These are phyloP conservation scores for Groenewaldozyma tartarivorans DNA, from an alignment of 805 yeast genomes.

Conservation along the genomic window DNA sequence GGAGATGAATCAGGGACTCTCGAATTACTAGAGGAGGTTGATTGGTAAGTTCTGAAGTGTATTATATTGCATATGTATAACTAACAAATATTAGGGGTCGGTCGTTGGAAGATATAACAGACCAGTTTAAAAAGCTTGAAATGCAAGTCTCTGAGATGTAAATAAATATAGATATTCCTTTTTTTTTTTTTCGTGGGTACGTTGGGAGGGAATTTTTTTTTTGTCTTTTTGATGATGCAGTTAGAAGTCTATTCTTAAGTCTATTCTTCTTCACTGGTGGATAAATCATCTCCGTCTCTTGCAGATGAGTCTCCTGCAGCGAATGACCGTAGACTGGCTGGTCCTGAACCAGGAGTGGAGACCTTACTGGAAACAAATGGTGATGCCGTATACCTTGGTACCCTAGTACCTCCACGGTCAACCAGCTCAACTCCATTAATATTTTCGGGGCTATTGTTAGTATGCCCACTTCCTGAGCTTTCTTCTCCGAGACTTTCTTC, in stretches of 20 bases:
- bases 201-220: too few relatives aligned
- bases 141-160: too few relatives aligned
- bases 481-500: constrained; percentile 20
- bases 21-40: constrained; percentile 3
- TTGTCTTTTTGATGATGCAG: too few relatives aligned
- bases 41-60: too few relatives aligned
- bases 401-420: constrained; percentile 13
- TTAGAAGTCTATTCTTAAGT: too few relatives aligned
- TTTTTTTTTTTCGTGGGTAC: too few relatives aligned
- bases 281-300: constrained; percentile 16
- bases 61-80: too few relatives aligned
- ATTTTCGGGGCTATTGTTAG: not conserved
- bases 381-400: not conserved
- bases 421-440: constrained; percentile 5
- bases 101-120: too few relatives aligned
- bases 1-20: constrained; percentile 1
- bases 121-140: too few relatives aligned
- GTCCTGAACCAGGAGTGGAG: constrained; percentile 12
- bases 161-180: too few relatives aligned
- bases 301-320: constrained; percentile 8
- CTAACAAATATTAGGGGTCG: too few relatives aligned
- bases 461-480: not conserved
- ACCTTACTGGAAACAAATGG: constrained; percentile 4
- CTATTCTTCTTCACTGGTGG: constrained; percentile 18
- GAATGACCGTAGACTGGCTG: constrained; percentile 15